These are phyloP conservation scores for Hortaea werneckii DNA, from an alignment of 2,329 filamentous ascomycete species.

Conservation along the genomic window DNA sequence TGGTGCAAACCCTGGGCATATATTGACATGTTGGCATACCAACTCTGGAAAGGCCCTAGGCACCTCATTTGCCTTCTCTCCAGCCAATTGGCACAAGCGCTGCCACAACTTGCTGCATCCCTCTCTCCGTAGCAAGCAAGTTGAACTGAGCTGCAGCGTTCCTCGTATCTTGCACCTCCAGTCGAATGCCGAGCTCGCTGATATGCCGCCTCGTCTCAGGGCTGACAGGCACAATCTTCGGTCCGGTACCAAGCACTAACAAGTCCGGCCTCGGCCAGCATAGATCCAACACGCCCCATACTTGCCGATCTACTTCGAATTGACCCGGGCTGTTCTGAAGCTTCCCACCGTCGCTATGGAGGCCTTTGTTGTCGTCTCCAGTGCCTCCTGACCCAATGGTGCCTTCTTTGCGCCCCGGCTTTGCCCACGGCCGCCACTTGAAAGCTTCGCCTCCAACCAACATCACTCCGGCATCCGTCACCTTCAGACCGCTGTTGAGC, in stretches of 20 bases:
- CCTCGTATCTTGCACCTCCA: conserved; percentile 83
- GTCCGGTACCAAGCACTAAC: conserved; percentile 78
- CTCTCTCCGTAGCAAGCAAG: conserved; percentile 84
- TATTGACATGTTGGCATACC: too few relatives aligned
- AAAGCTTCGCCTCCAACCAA: conserved; percentile 83
- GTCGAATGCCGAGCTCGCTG: conserved; percentile 66
- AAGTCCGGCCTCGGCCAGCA: conserved; percentile 91
- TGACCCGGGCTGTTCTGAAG: conserved; percentile 69
- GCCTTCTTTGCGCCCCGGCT: conserved; percentile 27
- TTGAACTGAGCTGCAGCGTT: conserved; percentile 96
- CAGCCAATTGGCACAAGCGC: conserved; percentile 81
- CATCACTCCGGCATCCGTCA: conserved; percentile 60
- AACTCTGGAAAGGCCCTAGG: neutral
- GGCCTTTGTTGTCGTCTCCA: conserved; percentile 26
- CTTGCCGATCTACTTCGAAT: conserved; percentile 61
- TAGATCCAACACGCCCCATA: conserved; percentile 65
- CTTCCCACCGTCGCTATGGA: conserved; percentile 26
- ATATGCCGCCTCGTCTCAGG: conserved; percentile 63
- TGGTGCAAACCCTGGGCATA: too few relatives aligned
- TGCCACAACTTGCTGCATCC: conserved; percentile 73
- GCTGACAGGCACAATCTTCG: conserved; percentile 63
- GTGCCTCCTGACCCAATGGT: conserved; percentile 27
- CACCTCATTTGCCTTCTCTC: conserved; percentile 44
- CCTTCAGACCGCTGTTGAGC: conserved; percentile 67
- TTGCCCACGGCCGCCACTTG: conserved; percentile 72